Evolutionary conservation across 2,329 filamentous ascomycete species (phyloP).

Genomic region (Aspergillus hiratsukae): DNA sequence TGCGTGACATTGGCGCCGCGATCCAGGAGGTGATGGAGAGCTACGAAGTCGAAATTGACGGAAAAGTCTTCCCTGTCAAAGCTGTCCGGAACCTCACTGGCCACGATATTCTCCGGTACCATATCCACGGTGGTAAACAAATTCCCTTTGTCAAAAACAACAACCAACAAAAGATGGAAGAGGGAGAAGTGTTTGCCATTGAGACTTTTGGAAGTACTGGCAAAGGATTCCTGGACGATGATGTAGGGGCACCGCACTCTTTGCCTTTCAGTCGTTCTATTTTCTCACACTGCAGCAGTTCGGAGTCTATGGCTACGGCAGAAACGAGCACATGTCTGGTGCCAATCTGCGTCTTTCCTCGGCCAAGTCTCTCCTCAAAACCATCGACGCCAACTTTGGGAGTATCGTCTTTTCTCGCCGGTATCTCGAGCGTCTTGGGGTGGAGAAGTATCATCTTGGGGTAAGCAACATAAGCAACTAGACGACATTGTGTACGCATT

Average conservation of each 20-base stretch:
- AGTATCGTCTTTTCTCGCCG: constrained; percentile 58
- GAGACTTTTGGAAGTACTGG: constrained; percentile 57
- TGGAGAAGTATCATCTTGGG: constrained; percentile 56
- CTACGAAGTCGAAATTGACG: constrained; percentile 55
- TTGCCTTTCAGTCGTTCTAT: not conserved
- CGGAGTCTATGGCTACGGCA: constrained; percentile 52
- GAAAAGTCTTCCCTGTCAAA: constrained; percentile 52
- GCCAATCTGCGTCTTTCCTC: constrained; percentile 45
- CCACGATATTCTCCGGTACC: constrained; percentile 52
- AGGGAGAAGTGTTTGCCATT: constrained; percentile 56
- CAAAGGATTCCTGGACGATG: constrained; percentile 45
- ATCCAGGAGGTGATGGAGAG: constrained; percentile 62
- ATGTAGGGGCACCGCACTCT: constrained; percentile 27
- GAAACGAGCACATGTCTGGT: constrained; percentile 35
- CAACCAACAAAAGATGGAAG: constrained; percentile 53
- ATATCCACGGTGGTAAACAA: constrained; percentile 54
- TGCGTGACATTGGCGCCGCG: constrained; percentile 52
- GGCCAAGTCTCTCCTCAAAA: constrained; percentile 54
- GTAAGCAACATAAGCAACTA: constrained; percentile 43
- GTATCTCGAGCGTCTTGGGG: constrained; percentile 60
- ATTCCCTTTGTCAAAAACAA: constrained; percentile 52
- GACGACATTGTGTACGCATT: not conserved
- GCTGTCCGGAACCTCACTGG: constrained; percentile 52
- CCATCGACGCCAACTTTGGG: constrained; percentile 59
- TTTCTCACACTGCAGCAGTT: constrained; percentile 25